Evolutionary conservation across 306 rosid genomes (phyloP).

Genomic region (Sphenostylis stenocarpa): DNA sequence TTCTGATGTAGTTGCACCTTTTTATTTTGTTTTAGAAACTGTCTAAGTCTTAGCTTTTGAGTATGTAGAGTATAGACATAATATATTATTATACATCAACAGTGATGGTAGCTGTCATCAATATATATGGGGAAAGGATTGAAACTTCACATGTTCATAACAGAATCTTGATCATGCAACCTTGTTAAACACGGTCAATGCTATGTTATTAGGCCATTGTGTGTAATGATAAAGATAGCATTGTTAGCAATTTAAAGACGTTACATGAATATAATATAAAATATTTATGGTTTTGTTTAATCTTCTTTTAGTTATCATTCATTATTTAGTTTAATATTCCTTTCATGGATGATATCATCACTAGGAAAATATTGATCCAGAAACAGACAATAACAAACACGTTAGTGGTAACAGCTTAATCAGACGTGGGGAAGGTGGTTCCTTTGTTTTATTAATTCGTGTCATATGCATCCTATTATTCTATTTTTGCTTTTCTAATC

Average conservation of each 20-base stretch:
- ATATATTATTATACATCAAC: background rate
- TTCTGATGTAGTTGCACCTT: background rate
- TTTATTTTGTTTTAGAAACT: background rate
- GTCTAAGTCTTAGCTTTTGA: background rate
- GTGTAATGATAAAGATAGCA: background rate
- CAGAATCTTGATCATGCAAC: slow-evolving; percentile 6
- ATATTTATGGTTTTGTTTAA: background rate
- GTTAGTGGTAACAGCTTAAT: no score
- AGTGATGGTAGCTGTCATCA: background rate
- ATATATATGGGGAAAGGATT: background rate
- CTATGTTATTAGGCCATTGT: background rate
- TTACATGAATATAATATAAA: background rate
- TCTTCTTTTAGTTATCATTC: background rate
- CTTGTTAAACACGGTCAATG: background rate
- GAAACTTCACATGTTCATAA: background rate
- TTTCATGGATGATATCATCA: no score
- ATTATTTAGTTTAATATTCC: no score
- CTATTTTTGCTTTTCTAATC: no score
- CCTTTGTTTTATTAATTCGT: no score
- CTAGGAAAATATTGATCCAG: no score
- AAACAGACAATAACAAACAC: no score
- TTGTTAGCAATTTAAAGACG: slow-evolving; percentile 1
- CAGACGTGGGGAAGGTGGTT: no score
- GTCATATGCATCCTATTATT: no score
- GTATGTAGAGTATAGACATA: background rate